Percentiles rank a stretch among this genome's conserved stretches.
Conservation (phyloP, 2,329 filamentous ascomycete genomes). For the Leptographium flavum region DNA sequence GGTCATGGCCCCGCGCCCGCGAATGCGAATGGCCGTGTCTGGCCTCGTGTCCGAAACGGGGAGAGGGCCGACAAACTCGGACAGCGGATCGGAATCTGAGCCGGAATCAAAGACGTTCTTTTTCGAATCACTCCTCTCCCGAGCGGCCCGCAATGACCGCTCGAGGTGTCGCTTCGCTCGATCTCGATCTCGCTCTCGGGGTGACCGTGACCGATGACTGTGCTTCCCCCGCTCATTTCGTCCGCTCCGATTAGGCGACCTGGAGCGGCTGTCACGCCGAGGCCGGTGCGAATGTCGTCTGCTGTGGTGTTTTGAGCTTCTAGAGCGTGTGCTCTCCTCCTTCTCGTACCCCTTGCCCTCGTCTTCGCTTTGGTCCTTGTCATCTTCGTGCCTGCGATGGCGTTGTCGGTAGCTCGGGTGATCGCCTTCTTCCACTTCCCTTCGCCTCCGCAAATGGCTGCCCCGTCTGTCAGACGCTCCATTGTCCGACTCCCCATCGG, state of each 20-base stretch:
- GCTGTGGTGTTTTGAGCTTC: neutral
- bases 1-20: constrained; percentile 1
- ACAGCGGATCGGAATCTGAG: constrained; percentile 7
- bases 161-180: neutral
- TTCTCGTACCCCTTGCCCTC: neutral
- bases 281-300: neutral
- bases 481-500: neutral
- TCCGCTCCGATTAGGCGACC: neutral
- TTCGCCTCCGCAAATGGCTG: neutral
- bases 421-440: neutral
- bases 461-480: neutral
- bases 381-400: neutral
- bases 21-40: neutral
- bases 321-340: neutral
- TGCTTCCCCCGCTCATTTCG: neutral
- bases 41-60: neutral
- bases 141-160: neutral
- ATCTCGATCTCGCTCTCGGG: neutral
- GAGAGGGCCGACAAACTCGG: constrained; percentile 7
- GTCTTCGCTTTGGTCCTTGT: neutral
- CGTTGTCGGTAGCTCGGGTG: neutral
- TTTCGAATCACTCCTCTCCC: no score
- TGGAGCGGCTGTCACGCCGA: neutral
- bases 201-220: neutral
- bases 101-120: neutral